Evolutionary conservation across 345 rosid genomes (phyloP).

Genomic region (Erodium maritimum): DNA sequence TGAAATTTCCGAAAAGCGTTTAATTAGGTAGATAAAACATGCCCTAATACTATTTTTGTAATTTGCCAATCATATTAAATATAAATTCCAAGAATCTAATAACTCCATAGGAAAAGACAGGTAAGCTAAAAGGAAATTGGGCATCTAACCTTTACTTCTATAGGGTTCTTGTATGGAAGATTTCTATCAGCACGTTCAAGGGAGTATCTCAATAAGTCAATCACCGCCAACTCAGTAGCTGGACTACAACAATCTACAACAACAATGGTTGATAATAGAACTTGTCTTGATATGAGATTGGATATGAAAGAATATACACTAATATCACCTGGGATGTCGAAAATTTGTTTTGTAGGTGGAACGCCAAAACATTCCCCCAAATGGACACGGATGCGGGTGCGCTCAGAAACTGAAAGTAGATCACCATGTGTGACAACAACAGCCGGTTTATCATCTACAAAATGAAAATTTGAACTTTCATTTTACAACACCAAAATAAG

Average conservation of each 20-base stretch:
- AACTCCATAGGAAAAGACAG: background rate
- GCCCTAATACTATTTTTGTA: too few relatives aligned
- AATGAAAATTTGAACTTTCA: background rate
- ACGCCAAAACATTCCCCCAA: conserved; percentile 66
- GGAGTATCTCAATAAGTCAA: conserved; percentile 56
- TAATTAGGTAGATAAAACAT: too few relatives aligned
- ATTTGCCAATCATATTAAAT: background rate
- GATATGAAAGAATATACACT: background rate
- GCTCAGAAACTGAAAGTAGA: conserved; percentile 45
- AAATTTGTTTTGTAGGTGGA: conserved; percentile 58
- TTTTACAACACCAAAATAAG: too few relatives aligned
- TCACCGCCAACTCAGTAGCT: conserved; percentile 34
- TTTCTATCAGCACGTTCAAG: conserved; percentile 75
- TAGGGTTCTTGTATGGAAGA: conserved; percentile 30
- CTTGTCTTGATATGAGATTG: conserved; percentile 3
- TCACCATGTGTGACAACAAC: conserved; percentile 78
- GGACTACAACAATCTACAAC: conserved; percentile 40
- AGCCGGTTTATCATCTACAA: conserved; percentile 72
- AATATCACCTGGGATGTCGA: conserved; percentile 70
- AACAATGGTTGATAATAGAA: conserved; percentile 4
- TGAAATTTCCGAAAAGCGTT: background rate
- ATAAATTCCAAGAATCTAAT: background rate
- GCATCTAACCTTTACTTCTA: conserved; percentile 28
- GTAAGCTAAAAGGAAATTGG: background rate
- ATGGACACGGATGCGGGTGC: conserved; percentile 35